A percentile compares a stretch with the other conserved stretches of the same genome.
Conservation (phyloP, 2,329 filamentous ascomycete genomes). For the Blumeria graminis region DNA sequence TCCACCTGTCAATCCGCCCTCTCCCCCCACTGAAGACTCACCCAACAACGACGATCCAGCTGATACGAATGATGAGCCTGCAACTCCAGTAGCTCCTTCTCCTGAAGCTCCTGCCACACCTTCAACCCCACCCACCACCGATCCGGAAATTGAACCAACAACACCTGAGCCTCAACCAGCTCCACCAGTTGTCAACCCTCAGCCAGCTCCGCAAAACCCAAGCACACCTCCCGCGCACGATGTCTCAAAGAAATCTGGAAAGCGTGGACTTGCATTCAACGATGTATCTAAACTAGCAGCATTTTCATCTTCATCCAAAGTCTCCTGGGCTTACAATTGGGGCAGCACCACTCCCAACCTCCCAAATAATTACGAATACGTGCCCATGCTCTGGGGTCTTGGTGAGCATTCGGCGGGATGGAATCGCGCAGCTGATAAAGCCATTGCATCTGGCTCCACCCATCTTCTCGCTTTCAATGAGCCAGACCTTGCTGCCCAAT, state of each 20-base stretch:
- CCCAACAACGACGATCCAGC: background rate
- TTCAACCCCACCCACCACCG: conserved; percentile 1
- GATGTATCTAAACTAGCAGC: conserved; percentile 24
- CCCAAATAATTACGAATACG: conserved; percentile 26
- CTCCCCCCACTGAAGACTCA: conserved; percentile 1
- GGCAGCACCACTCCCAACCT: conserved; percentile 19
- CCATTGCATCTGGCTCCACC: conserved; percentile 28
- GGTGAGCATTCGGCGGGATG: conserved; percentile 23
- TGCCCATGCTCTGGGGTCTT: conserved; percentile 43
- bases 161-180: background rate
- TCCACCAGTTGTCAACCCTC: background rate
- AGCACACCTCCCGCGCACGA: background rate
- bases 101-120: background rate
- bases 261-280: conserved; percentile 50
- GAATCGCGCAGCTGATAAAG: conserved; percentile 23
- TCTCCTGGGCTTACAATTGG: conserved; percentile 49
- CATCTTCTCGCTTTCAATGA: conserved; percentile 48
- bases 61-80: background rate
- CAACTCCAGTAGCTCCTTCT: background rate
- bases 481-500: conserved; percentile 35
- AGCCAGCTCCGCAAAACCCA: background rate
- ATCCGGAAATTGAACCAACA: background rate
- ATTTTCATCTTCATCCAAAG: conserved; percentile 21
- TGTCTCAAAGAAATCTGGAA: conserved; percentile 3
- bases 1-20: background rate